Conservation (phyloP, 768 basidiomycete genomes). For the Tubosaeta sp. region DNA sequence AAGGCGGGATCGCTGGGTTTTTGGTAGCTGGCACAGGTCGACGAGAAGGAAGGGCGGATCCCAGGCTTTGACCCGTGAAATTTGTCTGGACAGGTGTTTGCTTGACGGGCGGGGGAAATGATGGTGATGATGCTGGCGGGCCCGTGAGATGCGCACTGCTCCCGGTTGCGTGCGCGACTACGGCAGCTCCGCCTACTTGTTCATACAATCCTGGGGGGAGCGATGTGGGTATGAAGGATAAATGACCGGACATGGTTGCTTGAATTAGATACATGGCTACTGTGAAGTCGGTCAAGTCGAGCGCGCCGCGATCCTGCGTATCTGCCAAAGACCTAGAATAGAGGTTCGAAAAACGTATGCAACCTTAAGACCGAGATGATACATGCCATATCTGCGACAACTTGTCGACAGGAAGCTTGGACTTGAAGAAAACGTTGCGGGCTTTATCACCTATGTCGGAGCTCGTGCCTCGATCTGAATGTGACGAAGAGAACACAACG, state of each 20-base stretch:
- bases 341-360: neutral
- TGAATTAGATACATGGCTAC: slow-evolving; percentile 97
- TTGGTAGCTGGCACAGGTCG: slow-evolving; percentile 16
- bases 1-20: slow-evolving; percentile 23
- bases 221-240: slow-evolving; percentile 63
- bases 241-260: slow-evolving; percentile 76
- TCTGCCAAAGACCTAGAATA: slow-evolving; percentile 83
- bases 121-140: slow-evolving; percentile 40
- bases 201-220: slow-evolving; percentile 87
- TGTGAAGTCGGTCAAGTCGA: slow-evolving; percentile 89
- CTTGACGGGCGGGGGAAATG: slow-evolving; percentile 43
- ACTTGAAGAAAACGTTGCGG: slow-evolving; percentile 86
- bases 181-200: slow-evolving; percentile 53
- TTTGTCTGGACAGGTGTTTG: slow-evolving; percentile 62
- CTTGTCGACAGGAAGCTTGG: slow-evolving; percentile 79
- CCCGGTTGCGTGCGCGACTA: slow-evolving; percentile 54
- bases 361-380: neutral
- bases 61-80: slow-evolving; percentile 39
- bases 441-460: slow-evolving; percentile 71
- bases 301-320: slow-evolving; percentile 82
- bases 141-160: slow-evolving; percentile 58
- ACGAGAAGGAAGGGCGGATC: slow-evolving; percentile 22
- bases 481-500: slow-evolving; percentile 17
- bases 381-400: slow-evolving; percentile 89
- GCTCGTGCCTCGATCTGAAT: neutral